Evolutionary conservation across 2,329 filamentous ascomycete species (phyloP).

Genomic region (Gnomoniopsis sp.): DNA sequence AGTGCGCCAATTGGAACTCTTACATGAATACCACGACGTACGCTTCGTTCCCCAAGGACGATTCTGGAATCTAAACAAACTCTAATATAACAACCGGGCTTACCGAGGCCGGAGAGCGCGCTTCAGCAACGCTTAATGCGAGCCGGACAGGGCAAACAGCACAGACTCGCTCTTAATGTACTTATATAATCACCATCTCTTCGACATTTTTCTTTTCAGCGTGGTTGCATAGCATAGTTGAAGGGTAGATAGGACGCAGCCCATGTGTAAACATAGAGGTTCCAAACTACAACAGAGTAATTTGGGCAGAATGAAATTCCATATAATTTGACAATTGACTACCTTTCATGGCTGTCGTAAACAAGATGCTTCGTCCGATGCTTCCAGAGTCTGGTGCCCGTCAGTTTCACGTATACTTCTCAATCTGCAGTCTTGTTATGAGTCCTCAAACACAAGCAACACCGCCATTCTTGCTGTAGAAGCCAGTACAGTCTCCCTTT

Average conservation of each 20-base stretch:
- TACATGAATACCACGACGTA: slow-evolving; percentile 20
- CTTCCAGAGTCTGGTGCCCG: too few species aligned
- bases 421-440: too few species aligned
- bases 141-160: background rate
- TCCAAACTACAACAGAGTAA: background rate
- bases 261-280: background rate
- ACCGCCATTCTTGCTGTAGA: background rate
- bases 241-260: too few species aligned
- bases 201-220: too few species aligned
- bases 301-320: background rate
- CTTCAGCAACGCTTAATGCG: background rate
- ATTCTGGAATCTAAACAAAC: slow-evolving; percentile 21
- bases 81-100: background rate
- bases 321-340: background rate
- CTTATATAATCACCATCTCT: too few species aligned
- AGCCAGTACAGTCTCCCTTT: background rate
- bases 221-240: too few species aligned
- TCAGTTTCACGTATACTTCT: too few species aligned
- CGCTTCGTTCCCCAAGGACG: slow-evolving; percentile 20
- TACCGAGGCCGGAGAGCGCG: too few species aligned
- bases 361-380: background rate
- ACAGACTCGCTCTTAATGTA: too few species aligned
- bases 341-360: background rate
- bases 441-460: background rate
- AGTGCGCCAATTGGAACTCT: background rate